A percentile compares a stretch with the other conserved stretches of the same genome.
Evolutionary conservation across 78 protist genomes (phyloP).

Genomic region (Isochrysis galbana): DNA sequence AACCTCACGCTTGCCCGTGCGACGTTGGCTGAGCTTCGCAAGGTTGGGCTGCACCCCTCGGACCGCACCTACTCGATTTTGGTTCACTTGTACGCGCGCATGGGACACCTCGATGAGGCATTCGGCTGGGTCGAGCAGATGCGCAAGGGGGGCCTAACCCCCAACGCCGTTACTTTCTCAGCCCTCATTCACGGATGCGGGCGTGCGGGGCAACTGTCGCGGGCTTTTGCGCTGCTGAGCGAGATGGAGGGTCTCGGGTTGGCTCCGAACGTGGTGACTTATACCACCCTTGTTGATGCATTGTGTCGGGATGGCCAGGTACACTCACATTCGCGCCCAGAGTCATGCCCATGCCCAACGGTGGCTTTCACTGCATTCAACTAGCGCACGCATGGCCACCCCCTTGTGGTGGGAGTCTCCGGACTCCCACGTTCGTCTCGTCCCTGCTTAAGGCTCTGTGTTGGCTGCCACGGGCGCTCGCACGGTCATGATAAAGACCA

Average conservation of each 20-base stretch:
- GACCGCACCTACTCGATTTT: neutral
- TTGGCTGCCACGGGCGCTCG: too few species aligned
- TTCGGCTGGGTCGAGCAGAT: neutral
- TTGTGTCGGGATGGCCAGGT: neutral
- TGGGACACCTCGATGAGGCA: neutral
- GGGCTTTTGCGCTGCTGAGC: neutral
- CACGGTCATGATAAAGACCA: too few species aligned
- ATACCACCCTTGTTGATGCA: neutral
- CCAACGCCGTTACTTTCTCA: neutral
- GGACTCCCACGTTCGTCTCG: too few species aligned
- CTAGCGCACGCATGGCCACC: too few species aligned
- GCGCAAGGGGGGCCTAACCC: neutral
- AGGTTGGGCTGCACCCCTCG: neutral
- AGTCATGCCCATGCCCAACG: too few species aligned
- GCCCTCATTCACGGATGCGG: constrained; percentile 21
- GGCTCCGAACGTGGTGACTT: neutral
- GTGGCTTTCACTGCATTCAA: too few species aligned
- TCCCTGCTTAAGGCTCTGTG: too few species aligned
- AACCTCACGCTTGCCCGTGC: neutral
- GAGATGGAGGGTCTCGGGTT: neutral
- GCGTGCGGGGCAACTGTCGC: neutral
- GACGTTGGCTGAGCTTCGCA: neutral
- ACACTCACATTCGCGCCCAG: too few species aligned
- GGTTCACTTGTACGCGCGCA: constrained; percentile 1
- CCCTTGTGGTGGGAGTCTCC: too few species aligned